These are phyloP conservation scores for Phytophthora pluvialis DNA, from an alignment of 352 stramenopile genomes.

Conservation along the genomic window DNA sequence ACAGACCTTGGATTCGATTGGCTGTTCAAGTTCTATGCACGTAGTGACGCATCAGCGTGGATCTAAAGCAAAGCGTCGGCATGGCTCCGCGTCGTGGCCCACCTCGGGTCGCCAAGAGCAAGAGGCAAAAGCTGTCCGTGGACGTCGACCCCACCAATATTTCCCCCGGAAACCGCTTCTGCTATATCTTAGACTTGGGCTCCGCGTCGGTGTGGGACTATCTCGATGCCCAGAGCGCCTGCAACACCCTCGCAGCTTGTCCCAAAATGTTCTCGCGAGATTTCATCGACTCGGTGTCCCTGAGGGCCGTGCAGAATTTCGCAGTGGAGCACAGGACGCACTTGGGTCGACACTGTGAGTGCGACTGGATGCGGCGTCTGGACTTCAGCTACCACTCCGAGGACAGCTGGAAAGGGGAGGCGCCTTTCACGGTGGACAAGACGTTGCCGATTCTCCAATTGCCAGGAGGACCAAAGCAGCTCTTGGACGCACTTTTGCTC, in stretches of 20 bases:
- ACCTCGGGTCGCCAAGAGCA: constrained; percentile 7
- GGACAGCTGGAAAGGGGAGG: neutral
- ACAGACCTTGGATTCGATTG: too few relatives aligned
- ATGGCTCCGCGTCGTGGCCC: constrained; percentile 2
- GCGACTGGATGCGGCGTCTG: constrained; percentile 32
- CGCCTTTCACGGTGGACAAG: constrained; percentile 19
- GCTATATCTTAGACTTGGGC: constrained; percentile 21
- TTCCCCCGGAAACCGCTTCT: constrained; percentile 6
- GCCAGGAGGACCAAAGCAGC: constrained; percentile 7
- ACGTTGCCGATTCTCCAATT: constrained; percentile 19
- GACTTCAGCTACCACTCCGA: constrained; percentile 19
- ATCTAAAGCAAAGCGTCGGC: constrained; percentile 1
- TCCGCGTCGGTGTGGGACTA: constrained; percentile 20
- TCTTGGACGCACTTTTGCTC: constrained; percentile 13
- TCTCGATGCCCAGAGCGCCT: constrained; percentile 10
- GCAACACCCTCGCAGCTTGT: constrained; percentile 13
- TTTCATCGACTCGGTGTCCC: constrained; percentile 11
- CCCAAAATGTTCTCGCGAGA: constrained; percentile 5
- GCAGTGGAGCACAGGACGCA: constrained; percentile 21
- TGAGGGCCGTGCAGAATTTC: constrained; percentile 20
- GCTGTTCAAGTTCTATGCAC: neutral
- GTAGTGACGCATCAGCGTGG: neutral
- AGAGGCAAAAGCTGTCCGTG: constrained; percentile 10
- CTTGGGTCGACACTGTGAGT: constrained; percentile 25
- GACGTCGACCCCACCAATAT: neutral